These are phyloP conservation scores for Vicia villosa DNA, from an alignment of 306 rosid species.

Conservation along the genomic window DNA sequence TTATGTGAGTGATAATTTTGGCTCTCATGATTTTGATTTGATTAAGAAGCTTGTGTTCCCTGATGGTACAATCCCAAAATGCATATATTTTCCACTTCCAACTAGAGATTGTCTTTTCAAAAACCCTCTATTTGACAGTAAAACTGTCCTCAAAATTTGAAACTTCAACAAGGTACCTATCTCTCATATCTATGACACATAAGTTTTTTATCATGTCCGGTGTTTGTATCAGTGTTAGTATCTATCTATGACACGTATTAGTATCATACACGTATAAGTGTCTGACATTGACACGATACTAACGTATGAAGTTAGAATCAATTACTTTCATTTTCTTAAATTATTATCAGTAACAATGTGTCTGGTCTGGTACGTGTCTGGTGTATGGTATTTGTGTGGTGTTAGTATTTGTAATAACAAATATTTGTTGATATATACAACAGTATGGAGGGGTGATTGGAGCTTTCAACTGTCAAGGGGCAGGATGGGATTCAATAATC, in stretches of 20 bases:
- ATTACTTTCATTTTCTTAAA: too few species aligned
- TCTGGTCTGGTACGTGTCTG: background rate
- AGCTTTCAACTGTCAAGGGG: constrained; percentile 91
- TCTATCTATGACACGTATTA: too few species aligned
- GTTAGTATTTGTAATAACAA: background rate
- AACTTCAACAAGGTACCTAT: constrained; percentile 72
- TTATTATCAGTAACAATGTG: background rate
- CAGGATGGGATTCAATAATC: constrained; percentile 81
- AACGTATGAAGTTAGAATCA: too few species aligned
- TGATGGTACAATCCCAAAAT: constrained; percentile 76
- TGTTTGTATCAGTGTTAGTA: too few species aligned
- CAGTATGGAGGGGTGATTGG: constrained; percentile 91
- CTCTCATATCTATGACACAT: background rate
- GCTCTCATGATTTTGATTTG: constrained; percentile 75
- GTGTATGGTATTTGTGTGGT: background rate
- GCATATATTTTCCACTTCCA: constrained; percentile 80
- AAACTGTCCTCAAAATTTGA: constrained; percentile 81
- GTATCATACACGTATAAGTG: too few species aligned
- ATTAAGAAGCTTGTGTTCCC: constrained; percentile 76
- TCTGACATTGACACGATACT: too few species aligned
- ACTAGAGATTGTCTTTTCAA: constrained; percentile 86
- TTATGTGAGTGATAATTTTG: constrained; percentile 75
- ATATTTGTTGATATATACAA: constrained; percentile 34
- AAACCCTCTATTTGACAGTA: constrained; percentile 70
- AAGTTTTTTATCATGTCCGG: too few species aligned